phyloP scores from a whole-genome alignment of 495 filamentous ascomycete genomes.

The Aspergillus homomorphus region DNA sequence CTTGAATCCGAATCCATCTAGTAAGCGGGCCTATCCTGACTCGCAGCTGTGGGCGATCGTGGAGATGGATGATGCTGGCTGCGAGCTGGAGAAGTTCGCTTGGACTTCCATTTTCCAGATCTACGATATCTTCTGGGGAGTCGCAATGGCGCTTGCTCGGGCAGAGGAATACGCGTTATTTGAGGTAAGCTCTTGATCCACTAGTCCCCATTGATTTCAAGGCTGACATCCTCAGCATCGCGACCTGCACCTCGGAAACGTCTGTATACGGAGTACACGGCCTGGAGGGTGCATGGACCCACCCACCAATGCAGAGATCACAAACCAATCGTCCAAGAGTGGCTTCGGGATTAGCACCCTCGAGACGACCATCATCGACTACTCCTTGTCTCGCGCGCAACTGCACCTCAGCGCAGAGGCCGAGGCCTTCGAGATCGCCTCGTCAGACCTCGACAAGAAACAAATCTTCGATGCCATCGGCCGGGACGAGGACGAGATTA shows the following conservation, averaged over 20 bases:
- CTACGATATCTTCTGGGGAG: conserved; percentile 85
- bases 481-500: conserved; percentile 40
- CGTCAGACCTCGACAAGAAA: conserved; percentile 46
- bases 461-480: conserved; percentile 46
- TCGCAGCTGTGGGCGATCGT: conserved; percentile 75
- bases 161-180: conserved; percentile 72
- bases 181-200: conserved; percentile 49
- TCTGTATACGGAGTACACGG: conserved; percentile 63
- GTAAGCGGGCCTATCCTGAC: conserved; percentile 56
- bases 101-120: conserved; percentile 57
- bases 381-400: conserved; percentile 73
- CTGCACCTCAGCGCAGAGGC: conserved; percentile 26
- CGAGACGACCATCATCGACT: conserved; percentile 84
- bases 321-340: conserved; percentile 28
- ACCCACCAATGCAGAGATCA: conserved; percentile 31
- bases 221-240: conserved; percentile 55
- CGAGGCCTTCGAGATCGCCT: conserved; percentile 36
- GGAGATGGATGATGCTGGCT: conserved; percentile 85
- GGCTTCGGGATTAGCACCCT: conserved; percentile 67
- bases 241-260: conserved; percentile 84
- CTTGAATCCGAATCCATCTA: conserved; percentile 63
- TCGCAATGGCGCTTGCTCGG: conserved; percentile 70
- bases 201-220: not conserved
- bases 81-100: conserved; percentile 62
- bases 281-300: conserved; percentile 33